Evolutionary conservation across 345 rosid genomes (phyloP), one percentile per base, ranked within the genome.

Genomic region (Euphorbia tirucalli): DNA sequence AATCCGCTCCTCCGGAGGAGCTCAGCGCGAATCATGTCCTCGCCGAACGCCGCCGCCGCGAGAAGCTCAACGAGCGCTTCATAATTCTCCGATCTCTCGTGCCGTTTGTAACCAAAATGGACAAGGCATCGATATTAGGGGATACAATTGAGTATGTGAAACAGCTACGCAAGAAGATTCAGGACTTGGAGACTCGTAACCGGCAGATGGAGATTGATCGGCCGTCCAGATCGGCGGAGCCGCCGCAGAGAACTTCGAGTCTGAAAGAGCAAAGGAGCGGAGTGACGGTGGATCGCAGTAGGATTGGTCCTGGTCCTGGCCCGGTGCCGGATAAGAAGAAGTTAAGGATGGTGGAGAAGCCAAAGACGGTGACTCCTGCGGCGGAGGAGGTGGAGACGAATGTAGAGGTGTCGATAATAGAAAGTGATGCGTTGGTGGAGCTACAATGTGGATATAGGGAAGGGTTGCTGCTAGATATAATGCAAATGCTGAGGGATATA

Each of bases 91-190:
- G 98, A 73, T 91, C 99, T 5, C 75, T 96, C 22, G 97, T 93
- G 65, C 99, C 99, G 16, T 93, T 93, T 71, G 97, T 96, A 49
- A 93, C 98, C 14, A 93, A 96, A 74, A 91, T 96, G 98, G 99
- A 96, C 83, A 96, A 96, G 85, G 97, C 93, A 5, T 96, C 99
- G 3, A 93, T 96, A 68, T 75, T 96, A 8, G 99, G 97, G 5
- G 99, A 96, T 81, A 89, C 99, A 7, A 96, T 96, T 1, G 96
- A 91, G 81, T 96, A 93, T 71, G 86, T 96, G 80, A 93, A 96
- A 75, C 99, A 96, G 72, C 82, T 96, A 7, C 79, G 87, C 11
- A 87, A 86, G 74, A 91, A 88, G 80, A 83, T 93, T 18, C 93
- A 89, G 73, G 99, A 96, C 65, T 79, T 96, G 3, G 99, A 91